These are phyloP conservation scores for Articulospora tetracladia DNA, from an alignment of 495 filamentous ascomycete species.

Conservation along the genomic window DNA sequence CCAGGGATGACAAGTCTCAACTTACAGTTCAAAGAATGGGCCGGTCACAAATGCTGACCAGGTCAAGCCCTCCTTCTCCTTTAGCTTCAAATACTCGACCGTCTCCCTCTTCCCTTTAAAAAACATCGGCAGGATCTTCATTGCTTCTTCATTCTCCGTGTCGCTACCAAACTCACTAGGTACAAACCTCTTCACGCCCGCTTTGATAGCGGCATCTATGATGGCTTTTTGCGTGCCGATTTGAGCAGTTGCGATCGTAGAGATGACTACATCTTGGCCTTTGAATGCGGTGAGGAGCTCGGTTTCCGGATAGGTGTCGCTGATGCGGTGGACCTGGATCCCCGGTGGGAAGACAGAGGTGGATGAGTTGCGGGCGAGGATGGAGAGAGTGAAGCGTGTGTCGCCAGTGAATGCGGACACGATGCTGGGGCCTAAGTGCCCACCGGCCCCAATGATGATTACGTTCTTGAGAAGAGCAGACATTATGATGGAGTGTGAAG, in stretches of 20 bases:
- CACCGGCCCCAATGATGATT: background rate
- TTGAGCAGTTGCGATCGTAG: background rate
- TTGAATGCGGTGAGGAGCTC: constrained; percentile 39
- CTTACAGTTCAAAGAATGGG: constrained; percentile 38
- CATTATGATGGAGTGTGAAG: background rate
- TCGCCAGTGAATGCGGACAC: background rate
- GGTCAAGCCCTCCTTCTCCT: constrained; percentile 31
- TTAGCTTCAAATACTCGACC: constrained; percentile 34
- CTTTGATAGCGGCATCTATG: constrained; percentile 26
- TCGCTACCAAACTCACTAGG: constrained; percentile 41
- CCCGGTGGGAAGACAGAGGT: constrained; percentile 31
- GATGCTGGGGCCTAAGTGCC: background rate
- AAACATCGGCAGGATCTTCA: constrained; percentile 24
- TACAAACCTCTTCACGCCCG: constrained; percentile 44
- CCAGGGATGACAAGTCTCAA: background rate
- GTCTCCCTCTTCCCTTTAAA: background rate
- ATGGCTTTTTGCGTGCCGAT: background rate
- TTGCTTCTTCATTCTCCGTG: constrained; percentile 18
- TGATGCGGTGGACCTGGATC: constrained; percentile 38
- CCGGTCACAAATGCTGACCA: constrained; percentile 41
- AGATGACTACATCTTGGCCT: constrained; percentile 21
- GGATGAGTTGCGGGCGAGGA: constrained; percentile 45
- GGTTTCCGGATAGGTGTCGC: constrained; percentile 48
- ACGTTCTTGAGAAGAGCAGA: background rate
- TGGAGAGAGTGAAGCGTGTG: constrained; percentile 49